phyloP scores from a whole-genome alignment of 2,329 filamentous ascomycete genomes.

The Colletotrichum godetiae region DNA sequence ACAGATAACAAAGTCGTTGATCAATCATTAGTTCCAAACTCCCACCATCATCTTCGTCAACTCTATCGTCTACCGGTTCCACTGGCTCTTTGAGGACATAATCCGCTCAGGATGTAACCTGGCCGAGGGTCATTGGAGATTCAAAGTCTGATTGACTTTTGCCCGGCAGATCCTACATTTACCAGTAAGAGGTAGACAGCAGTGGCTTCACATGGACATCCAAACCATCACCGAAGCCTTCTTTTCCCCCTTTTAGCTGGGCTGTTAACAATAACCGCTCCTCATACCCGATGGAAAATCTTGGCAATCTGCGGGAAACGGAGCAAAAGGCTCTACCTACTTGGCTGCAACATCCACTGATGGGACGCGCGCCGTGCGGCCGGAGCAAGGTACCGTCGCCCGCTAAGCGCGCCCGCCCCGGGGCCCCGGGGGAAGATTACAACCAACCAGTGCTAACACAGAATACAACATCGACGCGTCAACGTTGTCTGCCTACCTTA shows the following conservation, averaged over 20 bases:
- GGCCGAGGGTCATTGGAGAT: background rate
- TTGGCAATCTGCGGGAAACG: background rate
- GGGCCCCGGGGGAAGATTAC: background rate
- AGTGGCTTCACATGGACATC: background rate
- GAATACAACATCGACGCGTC: background rate
- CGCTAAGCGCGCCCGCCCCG: background rate
- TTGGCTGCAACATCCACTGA: background rate
- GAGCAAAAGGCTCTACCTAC: background rate
- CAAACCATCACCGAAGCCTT: background rate
- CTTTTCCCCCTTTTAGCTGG: background rate
- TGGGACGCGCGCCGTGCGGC: background rate
- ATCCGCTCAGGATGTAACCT: background rate
- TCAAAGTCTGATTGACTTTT: background rate
- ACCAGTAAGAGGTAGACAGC: background rate
- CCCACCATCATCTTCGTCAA: background rate
- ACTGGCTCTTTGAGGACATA: background rate
- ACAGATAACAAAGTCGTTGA: background rate
- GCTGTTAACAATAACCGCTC: background rate
- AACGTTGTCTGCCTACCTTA: background rate
- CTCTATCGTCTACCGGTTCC: background rate
- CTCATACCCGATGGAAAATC: background rate
- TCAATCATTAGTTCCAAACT: background rate
- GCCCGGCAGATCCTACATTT: background rate
- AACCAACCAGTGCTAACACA: background rate
- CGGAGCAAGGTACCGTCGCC: background rate